Evolutionary conservation across 2,329 filamentous ascomycete species (phyloP).

Genomic region (Tolypocladium endophyticum): DNA sequence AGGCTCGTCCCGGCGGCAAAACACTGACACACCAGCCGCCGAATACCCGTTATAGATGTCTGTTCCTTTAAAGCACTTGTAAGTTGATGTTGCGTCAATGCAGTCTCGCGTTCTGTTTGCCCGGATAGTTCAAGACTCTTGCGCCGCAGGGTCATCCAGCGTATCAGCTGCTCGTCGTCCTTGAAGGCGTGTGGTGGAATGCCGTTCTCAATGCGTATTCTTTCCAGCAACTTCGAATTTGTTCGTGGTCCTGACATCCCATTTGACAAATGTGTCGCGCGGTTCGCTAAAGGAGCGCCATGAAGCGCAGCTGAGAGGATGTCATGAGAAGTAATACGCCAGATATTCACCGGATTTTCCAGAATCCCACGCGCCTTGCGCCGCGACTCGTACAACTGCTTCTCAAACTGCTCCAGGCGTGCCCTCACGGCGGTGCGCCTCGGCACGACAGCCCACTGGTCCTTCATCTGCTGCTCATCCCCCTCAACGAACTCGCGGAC

Average conservation of each 20-base stretch:
- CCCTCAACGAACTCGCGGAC: slow-evolving; percentile 29
- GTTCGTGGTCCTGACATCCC: neutral
- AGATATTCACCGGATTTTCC: slow-evolving; percentile 15
- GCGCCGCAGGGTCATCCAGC: slow-evolving; percentile 23
- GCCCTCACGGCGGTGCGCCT: slow-evolving; percentile 11
- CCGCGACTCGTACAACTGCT: slow-evolving; percentile 14
- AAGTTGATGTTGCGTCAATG: slow-evolving; percentile 7
- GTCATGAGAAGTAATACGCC: slow-evolving; percentile 32
- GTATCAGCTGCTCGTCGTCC: slow-evolving; percentile 20
- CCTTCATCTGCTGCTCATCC: slow-evolving; percentile 21
- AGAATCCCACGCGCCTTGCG: slow-evolving; percentile 13
- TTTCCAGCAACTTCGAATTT: slow-evolving; percentile 7
- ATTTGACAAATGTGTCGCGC: neutral
- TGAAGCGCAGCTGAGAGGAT: slow-evolving; percentile 29
- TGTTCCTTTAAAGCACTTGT: slow-evolving; percentile 10
- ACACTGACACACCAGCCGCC: slow-evolving; percentile 18
- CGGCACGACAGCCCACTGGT: slow-evolving; percentile 17
- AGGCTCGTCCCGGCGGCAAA: slow-evolving; percentile 12
- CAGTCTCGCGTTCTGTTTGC: neutral
- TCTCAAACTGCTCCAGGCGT: slow-evolving; percentile 19
- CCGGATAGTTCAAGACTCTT: slow-evolving; percentile 4
- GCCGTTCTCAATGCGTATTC: slow-evolving; percentile 16
- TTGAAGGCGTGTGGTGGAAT: slow-evolving; percentile 15
- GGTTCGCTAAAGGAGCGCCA: slow-evolving; percentile 6
- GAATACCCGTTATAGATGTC: slow-evolving; percentile 15